Evolutionary conservation across 2,329 filamentous ascomycete species (phyloP).

Genomic region (Stagonosporopsis tanaceti): DNA sequence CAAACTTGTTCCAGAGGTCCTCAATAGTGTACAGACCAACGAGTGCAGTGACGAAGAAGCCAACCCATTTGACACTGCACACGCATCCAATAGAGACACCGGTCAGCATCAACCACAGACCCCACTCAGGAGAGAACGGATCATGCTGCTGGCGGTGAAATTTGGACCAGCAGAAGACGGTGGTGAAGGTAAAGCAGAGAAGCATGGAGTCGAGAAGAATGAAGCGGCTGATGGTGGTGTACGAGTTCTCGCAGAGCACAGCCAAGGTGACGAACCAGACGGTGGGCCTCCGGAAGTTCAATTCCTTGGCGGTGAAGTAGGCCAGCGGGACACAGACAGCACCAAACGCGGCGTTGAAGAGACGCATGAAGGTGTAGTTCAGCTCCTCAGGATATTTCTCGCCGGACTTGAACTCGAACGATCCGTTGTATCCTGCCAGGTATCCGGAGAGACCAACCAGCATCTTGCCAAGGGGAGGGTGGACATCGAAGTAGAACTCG

Average conservation of each 20-base stretch:
- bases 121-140: slow-evolving; percentile 92
- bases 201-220: slow-evolving; percentile 99
- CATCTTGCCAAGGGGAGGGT: slow-evolving; percentile 97
- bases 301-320: slow-evolving; percentile 91
- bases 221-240: slow-evolving; percentile 97
- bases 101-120: slow-evolving; percentile 90
- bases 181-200: slow-evolving; percentile 97
- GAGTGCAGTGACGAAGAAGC: slow-evolving; percentile 91
- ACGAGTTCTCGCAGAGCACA: slow-evolving; percentile 99
- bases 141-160: slow-evolving; percentile 89
- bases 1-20: slow-evolving; percentile 98
- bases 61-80: slow-evolving; percentile 98
- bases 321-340: slow-evolving; percentile 91
- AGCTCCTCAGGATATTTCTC: slow-evolving; percentile 93
- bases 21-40: slow-evolving; percentile 96
- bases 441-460: slow-evolving; percentile 96
- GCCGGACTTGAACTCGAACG: slow-evolving; percentile 99
- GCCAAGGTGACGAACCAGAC: slow-evolving; percentile 96
- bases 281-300: slow-evolving; percentile 84
- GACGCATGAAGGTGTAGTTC: slow-evolving; percentile 97
- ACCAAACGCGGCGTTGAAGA: slow-evolving; percentile 96
- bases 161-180: slow-evolving; percentile 94
- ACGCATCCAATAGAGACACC: slow-evolving; percentile 97
- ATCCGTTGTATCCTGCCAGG: slow-evolving; percentile 96
- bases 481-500: slow-evolving; percentile 98